Evolutionary conservation across 306 rosid species (phyloP), one percentile per base, ranked within the genome.

Genomic region (Morella rubra): DNA sequence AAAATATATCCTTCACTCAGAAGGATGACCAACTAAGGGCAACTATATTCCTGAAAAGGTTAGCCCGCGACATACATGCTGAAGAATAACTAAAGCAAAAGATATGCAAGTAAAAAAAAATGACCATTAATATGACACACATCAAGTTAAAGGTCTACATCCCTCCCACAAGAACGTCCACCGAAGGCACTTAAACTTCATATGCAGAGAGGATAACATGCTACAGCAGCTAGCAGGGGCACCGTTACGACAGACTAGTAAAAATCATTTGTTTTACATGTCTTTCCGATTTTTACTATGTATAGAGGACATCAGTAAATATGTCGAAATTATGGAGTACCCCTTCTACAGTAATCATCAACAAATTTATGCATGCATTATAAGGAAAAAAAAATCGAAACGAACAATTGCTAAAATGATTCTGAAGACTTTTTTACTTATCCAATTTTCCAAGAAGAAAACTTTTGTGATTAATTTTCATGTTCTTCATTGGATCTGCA

Each of bases 11-110:
- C 37, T 32, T 32, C 37, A 32, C 2, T 32, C 37, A 32, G 37
- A 3, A 32, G 37, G 37, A 32, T 32, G 37, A 32, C 37, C 37
- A 32, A 32, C 2, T 32, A 32, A 32, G 37, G 37, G 37, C 3
- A 32, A 32, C 37, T 32, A 32, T 32, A 32, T 32, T 32, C 37
- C 37, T 32, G 37, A 32, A 32, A 32, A 32, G 3, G 37, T 32
- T 32, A 32, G 37, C 37, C 37, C 3, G 37, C 37, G 0, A 32
- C 3, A 32, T 19, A 58, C 40, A 58, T 58, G 40, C 64, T 58
- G 64, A 58, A 58, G 40, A 58, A 19, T 40, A 40, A 58, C 37
- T 58, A 37, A 62, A 62, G 45, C 69, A 62, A 37, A 62, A 62
- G 69, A 62, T 7, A 62, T 62, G 45, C 45, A 2, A 32, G 69